Percentiles rank a stretch among this genome's conserved stretches.
These are phyloP conservation scores for Tuber brumale DNA, from an alignment of 495 filamentous ascomycete species.

Conservation along the genomic window DNA sequence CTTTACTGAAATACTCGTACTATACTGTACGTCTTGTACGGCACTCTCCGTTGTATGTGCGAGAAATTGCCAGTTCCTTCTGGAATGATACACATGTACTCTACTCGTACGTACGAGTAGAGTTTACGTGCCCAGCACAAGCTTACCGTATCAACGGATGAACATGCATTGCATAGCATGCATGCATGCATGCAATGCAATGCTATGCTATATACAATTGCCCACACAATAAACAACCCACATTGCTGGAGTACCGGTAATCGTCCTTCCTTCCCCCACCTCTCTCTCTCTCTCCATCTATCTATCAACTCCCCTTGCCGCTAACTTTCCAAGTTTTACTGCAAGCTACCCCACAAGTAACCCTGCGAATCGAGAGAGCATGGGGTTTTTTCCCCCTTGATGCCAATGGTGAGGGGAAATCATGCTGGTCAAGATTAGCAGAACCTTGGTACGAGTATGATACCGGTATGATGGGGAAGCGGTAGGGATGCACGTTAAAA, in stretches of 20 bases:
- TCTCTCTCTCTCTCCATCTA: background rate
- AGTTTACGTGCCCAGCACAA: background rate
- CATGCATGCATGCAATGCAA: background rate
- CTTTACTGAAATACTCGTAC: background rate
- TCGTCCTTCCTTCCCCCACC: no score
- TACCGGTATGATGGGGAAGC: background rate
- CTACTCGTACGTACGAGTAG: background rate
- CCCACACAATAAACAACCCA: background rate
- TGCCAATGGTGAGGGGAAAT: background rate
- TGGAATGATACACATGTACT: background rate
- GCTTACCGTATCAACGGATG: background rate
- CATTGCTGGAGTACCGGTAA: background rate
- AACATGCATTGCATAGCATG: background rate
- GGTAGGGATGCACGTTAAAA: background rate
- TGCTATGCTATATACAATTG: background rate
- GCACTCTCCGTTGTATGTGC: background rate
- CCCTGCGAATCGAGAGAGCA: background rate
- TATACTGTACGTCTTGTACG: background rate
- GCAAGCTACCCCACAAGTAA: background rate
- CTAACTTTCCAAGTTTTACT: background rate
- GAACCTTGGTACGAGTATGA: slow-evolving; percentile 27
- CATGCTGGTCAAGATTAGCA: slow-evolving; percentile 31
- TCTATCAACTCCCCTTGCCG: background rate
- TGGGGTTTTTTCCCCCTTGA: background rate
- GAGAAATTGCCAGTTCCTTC: background rate